Evolutionary conservation across 768 basidiomycete species (phyloP), one percentile per base, ranked within the genome.

Genomic region (Suillus decipiens): DNA sequence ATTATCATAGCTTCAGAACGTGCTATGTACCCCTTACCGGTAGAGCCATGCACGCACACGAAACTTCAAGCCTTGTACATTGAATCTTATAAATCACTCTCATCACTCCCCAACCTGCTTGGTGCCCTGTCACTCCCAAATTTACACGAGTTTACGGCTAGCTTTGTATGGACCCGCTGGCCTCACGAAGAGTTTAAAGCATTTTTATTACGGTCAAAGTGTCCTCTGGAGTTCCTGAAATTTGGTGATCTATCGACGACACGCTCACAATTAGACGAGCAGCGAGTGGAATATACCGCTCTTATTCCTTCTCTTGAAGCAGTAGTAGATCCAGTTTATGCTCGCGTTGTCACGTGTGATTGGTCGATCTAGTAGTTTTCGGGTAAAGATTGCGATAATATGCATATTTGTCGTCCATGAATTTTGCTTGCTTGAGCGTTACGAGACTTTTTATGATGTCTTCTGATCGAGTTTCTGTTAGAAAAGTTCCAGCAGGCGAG

Each of bases 31-130:
- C 22, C 8, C 36, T 22, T 36, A 67, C 47, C 14, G 24, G 14
- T 4, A 39, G 14, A 37, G 15, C 36, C 8, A 24, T 31, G 62
- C 31, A 68, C 51, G 0, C 71, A 71, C n/a, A 8, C 56, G n/a
- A 43, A 31, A 2, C 64, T 72, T 2, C 67, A 61, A n/a, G 19
- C 54, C 36, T 61, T 71, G 24, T 7, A 50, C 24, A 17, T 47
- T 2, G 2, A 22, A 6, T 22, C 5, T 22, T 10, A 5, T 5
- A 12, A 12, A 22, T 0, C 45, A 12, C 11, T 12, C 45, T 2
- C 11, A 47, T 22, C 22, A 24, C 12, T 15, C n/a, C 19, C 34
- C 6, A 12, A 7, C n/a, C 11, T 54, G 6, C n/a, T 54, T 2
- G 22, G 36, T n/a, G 12, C 1, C 19, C n/a, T 54, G 17, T 36